phyloP scores from a whole-genome alignment of 129 eudicot genomes.

The Helianthus annuus region DNA sequence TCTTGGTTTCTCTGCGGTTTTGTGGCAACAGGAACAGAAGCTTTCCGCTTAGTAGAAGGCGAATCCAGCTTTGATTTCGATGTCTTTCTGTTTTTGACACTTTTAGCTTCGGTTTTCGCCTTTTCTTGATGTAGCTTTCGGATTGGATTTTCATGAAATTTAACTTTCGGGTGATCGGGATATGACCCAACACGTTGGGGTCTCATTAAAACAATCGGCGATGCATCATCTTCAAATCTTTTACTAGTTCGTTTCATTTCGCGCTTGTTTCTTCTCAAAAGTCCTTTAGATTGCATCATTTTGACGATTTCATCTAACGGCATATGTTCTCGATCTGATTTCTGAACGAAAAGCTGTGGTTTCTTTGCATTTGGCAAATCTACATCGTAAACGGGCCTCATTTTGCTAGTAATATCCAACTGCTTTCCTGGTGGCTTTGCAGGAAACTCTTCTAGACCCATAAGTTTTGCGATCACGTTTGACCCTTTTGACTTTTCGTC shows the following conservation, averaged over 20 bases:
- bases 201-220: conserved; percentile 74
- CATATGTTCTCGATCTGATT: conserved; percentile 42
- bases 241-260: conserved; percentile 27
- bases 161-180: conserved; percentile 28
- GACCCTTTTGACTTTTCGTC: conserved; percentile 53
- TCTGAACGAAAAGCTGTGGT: conserved; percentile 36
- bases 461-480: conserved; percentile 73
- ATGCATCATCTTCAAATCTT: conserved; percentile 32
- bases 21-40: conserved; percentile 31
- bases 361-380: conserved; percentile 56
- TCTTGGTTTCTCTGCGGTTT: conserved; percentile 46
- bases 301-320: conserved; percentile 52
- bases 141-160: conserved; percentile 24
- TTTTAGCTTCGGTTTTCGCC: conserved; percentile 32
- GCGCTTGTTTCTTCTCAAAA: conserved; percentile 36
- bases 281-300: conserved; percentile 55
- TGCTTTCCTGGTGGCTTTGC: conserved; percentile 36
- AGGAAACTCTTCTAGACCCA: conserved; percentile 75
- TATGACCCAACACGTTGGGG: conserved; percentile 40
- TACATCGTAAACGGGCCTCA: conserved; percentile 47
- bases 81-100: conserved; percentile 34
- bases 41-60: conserved; percentile 40
- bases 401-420: conserved; percentile 31
- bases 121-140: conserved; percentile 46
- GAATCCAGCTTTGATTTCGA: conserved; percentile 1